Conservation (phyloP, 345 rosid species). For the Trapa incisa region DNA sequence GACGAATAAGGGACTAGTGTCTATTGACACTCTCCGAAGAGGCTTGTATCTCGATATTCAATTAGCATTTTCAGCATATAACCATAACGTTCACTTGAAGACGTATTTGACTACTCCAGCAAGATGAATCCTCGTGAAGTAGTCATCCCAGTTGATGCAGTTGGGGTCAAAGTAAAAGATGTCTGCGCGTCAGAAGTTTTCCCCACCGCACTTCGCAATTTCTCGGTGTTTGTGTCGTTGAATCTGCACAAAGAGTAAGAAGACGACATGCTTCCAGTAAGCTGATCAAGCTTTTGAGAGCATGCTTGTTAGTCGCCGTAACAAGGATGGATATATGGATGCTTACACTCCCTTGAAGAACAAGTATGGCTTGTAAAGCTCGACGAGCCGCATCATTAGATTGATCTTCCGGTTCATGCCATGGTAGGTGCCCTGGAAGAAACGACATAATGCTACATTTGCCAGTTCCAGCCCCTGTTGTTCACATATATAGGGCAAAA, state of each 20-base stretch:
- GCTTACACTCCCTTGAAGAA: constrained; percentile 20
- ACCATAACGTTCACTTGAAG: constrained; percentile 8
- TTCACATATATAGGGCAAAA: too few relatives aligned
- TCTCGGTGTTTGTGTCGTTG: constrained; percentile 49
- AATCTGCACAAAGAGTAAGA: constrained; percentile 24
- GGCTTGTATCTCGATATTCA: too few relatives aligned
- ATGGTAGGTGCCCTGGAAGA: constrained; percentile 13
- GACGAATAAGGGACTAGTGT: neutral
- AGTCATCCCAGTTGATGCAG: constrained; percentile 49
- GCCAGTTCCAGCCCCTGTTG: constrained; percentile 34
- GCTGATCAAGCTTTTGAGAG: neutral
- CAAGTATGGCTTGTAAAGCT: constrained; percentile 69
- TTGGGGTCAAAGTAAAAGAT: constrained; percentile 46
- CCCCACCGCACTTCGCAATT: constrained; percentile 25
- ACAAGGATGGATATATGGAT: neutral
- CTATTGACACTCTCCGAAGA: too few relatives aligned
- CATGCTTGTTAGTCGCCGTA: too few relatives aligned
- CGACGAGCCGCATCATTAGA: constrained; percentile 46
- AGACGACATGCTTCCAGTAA: too few relatives aligned
- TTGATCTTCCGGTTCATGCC: constrained; percentile 34
- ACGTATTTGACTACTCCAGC: too few relatives aligned
- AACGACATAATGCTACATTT: constrained; percentile 31
- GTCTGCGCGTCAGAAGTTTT: constrained; percentile 15
- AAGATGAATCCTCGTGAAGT: constrained; percentile 15
- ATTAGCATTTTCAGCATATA: too few relatives aligned